These are phyloP conservation scores for Talaromyces stipitatus DNA, from an alignment of 495 filamentous ascomycete genomes.

Conservation along the genomic window DNA sequence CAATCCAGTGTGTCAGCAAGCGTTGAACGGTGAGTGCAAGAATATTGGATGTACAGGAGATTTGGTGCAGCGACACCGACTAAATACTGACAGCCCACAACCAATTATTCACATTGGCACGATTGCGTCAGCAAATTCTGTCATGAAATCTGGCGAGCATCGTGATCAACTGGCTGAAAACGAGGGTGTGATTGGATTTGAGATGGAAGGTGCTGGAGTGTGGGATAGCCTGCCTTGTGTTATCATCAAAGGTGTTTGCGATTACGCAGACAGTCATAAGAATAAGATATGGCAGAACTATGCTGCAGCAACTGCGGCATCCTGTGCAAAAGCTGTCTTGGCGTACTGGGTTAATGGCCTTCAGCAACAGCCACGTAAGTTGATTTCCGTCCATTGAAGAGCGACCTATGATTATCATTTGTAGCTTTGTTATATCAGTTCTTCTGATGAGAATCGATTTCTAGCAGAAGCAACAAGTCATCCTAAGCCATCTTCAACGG, in stretches of 20 bases:
- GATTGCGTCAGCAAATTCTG: slow-evolving; percentile 21
- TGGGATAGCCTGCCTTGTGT: slow-evolving; percentile 24
- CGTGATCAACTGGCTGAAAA: slow-evolving; percentile 16
- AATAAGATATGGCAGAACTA: slow-evolving; percentile 33
- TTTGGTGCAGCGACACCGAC: neutral
- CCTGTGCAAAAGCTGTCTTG: slow-evolving; percentile 19
- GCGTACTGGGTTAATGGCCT: slow-evolving; percentile 6
- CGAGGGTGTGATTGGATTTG: too few relatives aligned
- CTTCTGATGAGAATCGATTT: too few relatives aligned
- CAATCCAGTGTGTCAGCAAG: slow-evolving; percentile 6
- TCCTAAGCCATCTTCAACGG: too few relatives aligned
- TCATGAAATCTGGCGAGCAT: slow-evolving; percentile 22
- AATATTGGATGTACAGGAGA: slow-evolving; percentile 2
- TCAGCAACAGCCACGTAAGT: too few relatives aligned
- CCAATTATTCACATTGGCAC: slow-evolving; percentile 13
- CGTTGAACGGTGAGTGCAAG: neutral
- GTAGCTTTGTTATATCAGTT: too few relatives aligned
- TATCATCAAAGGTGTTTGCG: slow-evolving; percentile 32
- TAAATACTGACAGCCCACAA: neutral
- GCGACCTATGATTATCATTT: too few relatives aligned
- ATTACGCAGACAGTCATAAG: slow-evolving; percentile 37
- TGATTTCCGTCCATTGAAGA: too few relatives aligned
- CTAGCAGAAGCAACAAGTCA: too few relatives aligned
- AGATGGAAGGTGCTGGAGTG: slow-evolving; percentile 23
- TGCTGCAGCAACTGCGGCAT: slow-evolving; percentile 28